These are phyloP conservation scores for Misopates orontium DNA, from an alignment of 257 asterid species.

Conservation along the genomic window DNA sequence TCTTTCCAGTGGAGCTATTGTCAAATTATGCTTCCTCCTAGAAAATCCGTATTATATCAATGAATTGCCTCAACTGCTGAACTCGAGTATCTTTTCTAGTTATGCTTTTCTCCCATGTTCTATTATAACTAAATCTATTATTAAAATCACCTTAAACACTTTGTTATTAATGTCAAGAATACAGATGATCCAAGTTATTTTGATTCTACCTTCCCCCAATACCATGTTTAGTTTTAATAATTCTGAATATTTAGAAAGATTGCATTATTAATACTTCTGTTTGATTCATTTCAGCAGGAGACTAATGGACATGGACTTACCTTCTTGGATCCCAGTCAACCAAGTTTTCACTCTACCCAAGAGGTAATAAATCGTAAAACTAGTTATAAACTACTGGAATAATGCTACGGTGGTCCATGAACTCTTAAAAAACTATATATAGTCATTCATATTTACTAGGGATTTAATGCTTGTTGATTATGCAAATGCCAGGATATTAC, in stretches of 20 bases:
- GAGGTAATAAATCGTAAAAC: slow-evolving; percentile 50
- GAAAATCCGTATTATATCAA: background rate
- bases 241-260: slow-evolving; percentile 10
- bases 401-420: slow-evolving; percentile 1
- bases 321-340: slow-evolving; percentile 52
- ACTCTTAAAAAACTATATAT: background rate
- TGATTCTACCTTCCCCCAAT: background rate
- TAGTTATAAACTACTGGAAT: background rate
- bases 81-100: slow-evolving; percentile 11
- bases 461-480: slow-evolving; percentile 16
- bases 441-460: background rate
- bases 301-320: slow-evolving; percentile 42
- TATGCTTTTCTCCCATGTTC: slow-evolving; percentile 4
- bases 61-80: slow-evolving; percentile 2
- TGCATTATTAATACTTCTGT: slow-evolving; percentile 6
- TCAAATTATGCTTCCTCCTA: slow-evolving; percentile 1
- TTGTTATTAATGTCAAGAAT: slow-evolving; percentile 14
- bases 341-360: slow-evolving; percentile 55
- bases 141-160: slow-evolving; percentile 9
- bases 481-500: slow-evolving; percentile 59
- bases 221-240: slow-evolving; percentile 13
- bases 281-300: slow-evolving; percentile 45
- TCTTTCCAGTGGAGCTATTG: slow-evolving; percentile 17
- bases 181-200: slow-evolving; percentile 15
- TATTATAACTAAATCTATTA: slow-evolving; percentile 1